Base-by-base conservation (phyloP, 768 basidiomycete species). In the Lactarius tabidus region DNA sequence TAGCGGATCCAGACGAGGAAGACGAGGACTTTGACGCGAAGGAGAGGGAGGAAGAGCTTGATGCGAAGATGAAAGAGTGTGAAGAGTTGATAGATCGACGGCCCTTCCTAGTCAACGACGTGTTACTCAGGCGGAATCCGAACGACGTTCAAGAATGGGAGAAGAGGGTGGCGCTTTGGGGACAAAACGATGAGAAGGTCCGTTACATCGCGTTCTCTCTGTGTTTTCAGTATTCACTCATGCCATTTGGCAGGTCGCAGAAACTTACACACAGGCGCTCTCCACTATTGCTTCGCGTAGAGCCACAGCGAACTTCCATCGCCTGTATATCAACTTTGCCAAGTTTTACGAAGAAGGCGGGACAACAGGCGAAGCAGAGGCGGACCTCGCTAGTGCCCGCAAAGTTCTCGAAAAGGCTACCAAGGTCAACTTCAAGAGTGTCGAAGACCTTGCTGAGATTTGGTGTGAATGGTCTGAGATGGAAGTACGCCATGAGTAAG, bases 401-500 rank as follows among this genome's bases (percentile, higher is more conserved):
- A 95, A 95, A 78, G 90, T 98, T 33, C 78, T 98, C 39, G 95
- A 98, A 74, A 96, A 93, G 75, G 96, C 86, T 6, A 90, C 90
- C 4, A 92, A 91, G 70, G 87, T 97, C 48, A 91, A 90, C 72
- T 98, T 95, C 81, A 93, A 89, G 76, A 82, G 85, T n/a, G 95
- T 99, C 12, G 96, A 99, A 73, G 97, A 99, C 71, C 82, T 99
- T 28, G 97, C 97, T 0, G 97, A 98, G 75, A 85, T 98, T 17
- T 99, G 97, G 97, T 98, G 95, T 72, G 97, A 98, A 77, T 98
- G 97, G 96, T 87, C 97, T 8, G 97, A 99, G 77, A 87, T 98
- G 89, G 97, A 99, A 74, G 82, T 98, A 57, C 86, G 96, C 51
- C 89, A 95, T 57, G 95, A 96, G 95, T 95, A 78, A 71, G 92